A percentile compares a stretch with the other conserved stretches of the same genome.
These are phyloP conservation scores for Arthrobotrys conoides DNA, from an alignment of 2,329 filamentous ascomycete species.

Conservation along the genomic window DNA sequence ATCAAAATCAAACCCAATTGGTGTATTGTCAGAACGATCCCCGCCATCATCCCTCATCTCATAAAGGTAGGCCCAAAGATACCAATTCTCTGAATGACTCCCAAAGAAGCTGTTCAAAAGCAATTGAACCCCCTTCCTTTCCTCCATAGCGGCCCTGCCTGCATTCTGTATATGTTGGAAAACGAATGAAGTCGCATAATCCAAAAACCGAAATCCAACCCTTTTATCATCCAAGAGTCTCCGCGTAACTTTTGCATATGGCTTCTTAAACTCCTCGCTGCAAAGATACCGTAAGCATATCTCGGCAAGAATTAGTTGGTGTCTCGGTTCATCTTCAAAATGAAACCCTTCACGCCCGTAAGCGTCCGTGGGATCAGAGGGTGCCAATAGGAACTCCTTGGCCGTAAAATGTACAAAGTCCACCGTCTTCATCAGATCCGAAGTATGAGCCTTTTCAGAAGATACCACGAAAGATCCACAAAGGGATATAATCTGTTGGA, in stretches of 20 bases:
- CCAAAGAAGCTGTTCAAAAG: slow-evolving; percentile 49
- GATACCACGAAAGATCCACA: slow-evolving; percentile 51
- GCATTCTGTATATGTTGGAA: slow-evolving; percentile 53
- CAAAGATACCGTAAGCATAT: slow-evolving; percentile 50
- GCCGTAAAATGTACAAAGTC: slow-evolving; percentile 61
- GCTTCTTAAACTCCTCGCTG: slow-evolving; percentile 45
- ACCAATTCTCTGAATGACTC: slow-evolving; percentile 44
- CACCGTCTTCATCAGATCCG: slow-evolving; percentile 34
- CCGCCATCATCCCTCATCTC: slow-evolving; percentile 26
- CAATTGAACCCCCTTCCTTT: slow-evolving; percentile 20
- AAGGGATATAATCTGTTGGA: slow-evolving; percentile 45
- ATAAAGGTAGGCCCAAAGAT: slow-evolving; percentile 46
- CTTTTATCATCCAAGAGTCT: slow-evolving; percentile 36
- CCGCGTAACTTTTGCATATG: slow-evolving; percentile 34
- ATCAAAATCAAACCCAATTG: slow-evolving; percentile 17
- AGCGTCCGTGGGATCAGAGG: slow-evolving; percentile 19
- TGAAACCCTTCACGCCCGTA: slow-evolving; percentile 46
- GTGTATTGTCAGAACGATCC: too few relatives aligned
- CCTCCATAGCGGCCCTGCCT: slow-evolving; percentile 11
- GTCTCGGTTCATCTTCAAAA: slow-evolving; percentile 46
- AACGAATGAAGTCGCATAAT: slow-evolving; percentile 44
- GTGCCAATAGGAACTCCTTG: slow-evolving; percentile 59
- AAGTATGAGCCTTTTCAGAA: slow-evolving; percentile 37
- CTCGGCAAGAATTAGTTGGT: slow-evolving; percentile 41
- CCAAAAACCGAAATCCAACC: slow-evolving; percentile 35